Percentiles rank a stretch among this genome's conserved stretches.
phyloP scores from a whole-genome alignment of 2,329 filamentous ascomycete species.

The Colletotrichum incanum region DNA sequence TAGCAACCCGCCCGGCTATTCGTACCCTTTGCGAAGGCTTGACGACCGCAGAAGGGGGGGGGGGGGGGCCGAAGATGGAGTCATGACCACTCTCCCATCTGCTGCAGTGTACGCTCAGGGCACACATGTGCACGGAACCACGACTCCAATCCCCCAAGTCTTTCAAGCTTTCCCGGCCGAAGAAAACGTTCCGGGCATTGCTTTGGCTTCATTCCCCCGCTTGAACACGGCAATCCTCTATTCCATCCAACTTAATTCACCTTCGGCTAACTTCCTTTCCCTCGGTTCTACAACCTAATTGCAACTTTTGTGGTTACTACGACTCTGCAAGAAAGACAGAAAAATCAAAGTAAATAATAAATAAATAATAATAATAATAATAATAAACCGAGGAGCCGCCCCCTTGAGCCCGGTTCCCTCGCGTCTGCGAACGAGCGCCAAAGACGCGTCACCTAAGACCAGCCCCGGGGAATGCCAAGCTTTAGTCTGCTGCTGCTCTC shows the following conservation, averaged over 20 bases:
- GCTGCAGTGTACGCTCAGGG: background rate
- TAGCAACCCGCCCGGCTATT: conserved; percentile 18
- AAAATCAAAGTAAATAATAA: background rate
- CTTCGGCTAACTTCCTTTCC: background rate
- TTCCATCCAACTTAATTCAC: conserved; percentile 1
- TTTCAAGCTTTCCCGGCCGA: background rate
- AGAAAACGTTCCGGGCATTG: conserved; percentile 6
- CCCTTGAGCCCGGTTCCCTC: no score
- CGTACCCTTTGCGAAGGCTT: conserved; percentile 1
- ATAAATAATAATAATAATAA: no score
- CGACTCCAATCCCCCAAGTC: background rate
- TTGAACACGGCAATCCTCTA: conserved; percentile 10
- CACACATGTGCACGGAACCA: conserved; percentile 1
- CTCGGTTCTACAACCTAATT: conserved; percentile 9
- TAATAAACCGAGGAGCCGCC: no score
- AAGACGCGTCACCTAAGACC: conserved; percentile 13
- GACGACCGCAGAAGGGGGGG: background rate
- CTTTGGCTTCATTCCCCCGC: background rate
- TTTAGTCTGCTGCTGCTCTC: background rate
- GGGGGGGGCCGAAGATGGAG: background rate
- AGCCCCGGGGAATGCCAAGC: background rate
- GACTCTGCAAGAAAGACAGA: background rate
- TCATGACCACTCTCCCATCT: conserved; percentile 11
- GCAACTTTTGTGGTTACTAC: background rate
- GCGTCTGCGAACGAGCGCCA: background rate